Percentiles rank a stretch among this genome's conserved stretches.
These are phyloP conservation scores for Microbotryum scabiosae DNA, from an alignment of 1,284 basidiomycete species.

Conservation along the genomic window DNA sequence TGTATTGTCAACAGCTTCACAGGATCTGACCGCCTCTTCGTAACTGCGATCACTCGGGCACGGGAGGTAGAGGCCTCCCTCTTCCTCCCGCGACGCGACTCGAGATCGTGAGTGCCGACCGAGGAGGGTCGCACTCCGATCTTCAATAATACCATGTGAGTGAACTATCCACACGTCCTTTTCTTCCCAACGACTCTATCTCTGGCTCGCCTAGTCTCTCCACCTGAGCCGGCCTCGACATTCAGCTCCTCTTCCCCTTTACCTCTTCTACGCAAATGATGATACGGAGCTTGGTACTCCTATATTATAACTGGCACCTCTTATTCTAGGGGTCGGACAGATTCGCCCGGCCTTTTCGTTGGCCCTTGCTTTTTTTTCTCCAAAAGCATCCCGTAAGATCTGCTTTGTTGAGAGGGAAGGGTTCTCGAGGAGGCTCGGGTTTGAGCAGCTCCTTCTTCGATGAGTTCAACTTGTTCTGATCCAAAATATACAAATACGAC, in stretches of 20 bases:
- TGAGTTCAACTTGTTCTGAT: constrained; percentile 9
- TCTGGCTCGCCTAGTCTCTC: too few relatives aligned
- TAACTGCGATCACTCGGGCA: too few relatives aligned
- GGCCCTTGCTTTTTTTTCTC: neutral
- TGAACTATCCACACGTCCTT: too few relatives aligned
- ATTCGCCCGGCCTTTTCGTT: neutral
- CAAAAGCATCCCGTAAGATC: constrained; percentile 19
- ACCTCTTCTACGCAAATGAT: neutral
- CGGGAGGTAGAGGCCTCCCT: too few relatives aligned
- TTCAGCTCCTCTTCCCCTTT: neutral
- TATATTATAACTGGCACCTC: constrained; percentile 11
- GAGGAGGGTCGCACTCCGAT: too few relatives aligned
- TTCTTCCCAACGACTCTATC: too few relatives aligned
- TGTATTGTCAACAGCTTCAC: too few relatives aligned
- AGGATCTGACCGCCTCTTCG: too few relatives aligned
- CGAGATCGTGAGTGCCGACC: too few relatives aligned
- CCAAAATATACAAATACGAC: neutral
- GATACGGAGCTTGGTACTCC: constrained; percentile 6
- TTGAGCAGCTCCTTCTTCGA: neutral
- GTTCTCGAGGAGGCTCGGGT: neutral
- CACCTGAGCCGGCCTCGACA: neutral
- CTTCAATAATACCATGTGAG: too few relatives aligned
- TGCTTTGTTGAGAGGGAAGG: neutral
- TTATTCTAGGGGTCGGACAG: neutral
- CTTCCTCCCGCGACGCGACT: too few relatives aligned